Evolutionary conservation across 2,329 filamentous ascomycete genomes (phyloP), one percentile per base, ranked within the genome.

Genomic region (Karstenula rhodostoma): DNA sequence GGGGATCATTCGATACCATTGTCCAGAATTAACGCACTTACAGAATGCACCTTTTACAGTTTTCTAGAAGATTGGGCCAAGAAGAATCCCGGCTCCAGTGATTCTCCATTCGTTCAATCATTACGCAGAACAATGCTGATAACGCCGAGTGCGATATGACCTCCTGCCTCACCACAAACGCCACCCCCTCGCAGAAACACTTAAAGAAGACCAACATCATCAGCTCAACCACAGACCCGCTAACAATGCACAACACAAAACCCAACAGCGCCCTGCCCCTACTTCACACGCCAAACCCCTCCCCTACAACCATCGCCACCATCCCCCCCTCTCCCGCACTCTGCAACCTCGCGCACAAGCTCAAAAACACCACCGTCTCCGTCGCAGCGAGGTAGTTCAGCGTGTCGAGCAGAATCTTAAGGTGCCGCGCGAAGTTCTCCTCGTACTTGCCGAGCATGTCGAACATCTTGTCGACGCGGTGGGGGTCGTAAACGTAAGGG

Each of bases 361-460:
- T 94, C 63, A 98, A 81, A 66, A 99, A 84, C 19, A 97, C 95
- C 3, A 97, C 94, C 42, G 95, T 98, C 82, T 99, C 95, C 0
- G 95, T 98, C 0, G 95, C 95, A 2, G 95, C 95, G 70, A 97
- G 96, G 78, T 98, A 97, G 71, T 99, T 98, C 64, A 99, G 84
- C 62, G 93, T 94, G 75, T 98, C 95, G 40, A 98, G 87, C 70
- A 99, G 79, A 67, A 98, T 97, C 81, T 96, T 94, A 70, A 99
- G 80, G 79, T 98, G 94, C 49, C 93, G 84, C 59, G 90, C 91
- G 76, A 99, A 99, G 74, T 97, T 96, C 66, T 90, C 89, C 78
- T 99, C 95, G 82, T 96, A 98, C 79, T 94, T 93, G 73, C 88
- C 87, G 61, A 99, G 87, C 60, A 94, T 93, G 66, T 97, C 94